Evolutionary conservation across 1,284 basidiomycete genomes (phyloP).

Genomic region (Microbotryum silenes-acaulis): DNA sequence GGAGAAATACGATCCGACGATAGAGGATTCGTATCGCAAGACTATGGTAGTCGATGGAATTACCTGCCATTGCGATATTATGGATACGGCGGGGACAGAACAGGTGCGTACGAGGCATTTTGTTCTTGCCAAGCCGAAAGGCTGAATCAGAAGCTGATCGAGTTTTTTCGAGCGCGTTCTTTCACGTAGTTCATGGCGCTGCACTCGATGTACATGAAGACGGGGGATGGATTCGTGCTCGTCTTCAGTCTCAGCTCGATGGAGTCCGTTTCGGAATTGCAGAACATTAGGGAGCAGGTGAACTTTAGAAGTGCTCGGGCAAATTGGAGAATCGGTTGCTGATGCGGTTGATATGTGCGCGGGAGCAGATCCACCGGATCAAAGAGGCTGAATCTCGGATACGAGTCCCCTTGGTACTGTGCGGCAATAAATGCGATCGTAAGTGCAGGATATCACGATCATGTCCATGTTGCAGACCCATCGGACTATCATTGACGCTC

Average conservation of each 20-base stretch:
- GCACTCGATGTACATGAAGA: slow-evolving; percentile 38
- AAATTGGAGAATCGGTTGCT: too few species aligned
- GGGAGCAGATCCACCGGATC: slow-evolving; percentile 57
- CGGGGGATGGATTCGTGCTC: slow-evolving; percentile 65
- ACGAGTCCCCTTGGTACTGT: slow-evolving; percentile 65
- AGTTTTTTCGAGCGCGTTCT: not conserved
- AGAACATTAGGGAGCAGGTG: slow-evolving; percentile 43
- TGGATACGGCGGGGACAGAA: slow-evolving; percentile 85
- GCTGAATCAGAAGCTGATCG: not conserved
- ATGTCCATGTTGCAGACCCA: too few species aligned
- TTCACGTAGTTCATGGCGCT: slow-evolving; percentile 36
- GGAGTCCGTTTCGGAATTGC: slow-evolving; percentile 65
- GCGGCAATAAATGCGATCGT: slow-evolving; percentile 76
- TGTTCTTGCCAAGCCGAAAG: not conserved
- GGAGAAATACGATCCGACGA: slow-evolving; percentile 38
- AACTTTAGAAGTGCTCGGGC: not conserved
- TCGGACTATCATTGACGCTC: too few species aligned
- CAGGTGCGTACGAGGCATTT: slow-evolving; percentile 43
- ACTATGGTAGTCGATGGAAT: slow-evolving; percentile 43
- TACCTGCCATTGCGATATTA: slow-evolving; percentile 58
- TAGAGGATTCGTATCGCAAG: slow-evolving; percentile 43
- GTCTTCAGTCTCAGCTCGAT: slow-evolving; percentile 77
- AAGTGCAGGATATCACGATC: too few species aligned
- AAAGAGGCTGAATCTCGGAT: slow-evolving; percentile 44
- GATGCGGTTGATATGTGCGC: too few species aligned